Evolutionary conservation across 768 basidiomycete species (phyloP).

Genomic region (Hygrocybe coccinea): DNA sequence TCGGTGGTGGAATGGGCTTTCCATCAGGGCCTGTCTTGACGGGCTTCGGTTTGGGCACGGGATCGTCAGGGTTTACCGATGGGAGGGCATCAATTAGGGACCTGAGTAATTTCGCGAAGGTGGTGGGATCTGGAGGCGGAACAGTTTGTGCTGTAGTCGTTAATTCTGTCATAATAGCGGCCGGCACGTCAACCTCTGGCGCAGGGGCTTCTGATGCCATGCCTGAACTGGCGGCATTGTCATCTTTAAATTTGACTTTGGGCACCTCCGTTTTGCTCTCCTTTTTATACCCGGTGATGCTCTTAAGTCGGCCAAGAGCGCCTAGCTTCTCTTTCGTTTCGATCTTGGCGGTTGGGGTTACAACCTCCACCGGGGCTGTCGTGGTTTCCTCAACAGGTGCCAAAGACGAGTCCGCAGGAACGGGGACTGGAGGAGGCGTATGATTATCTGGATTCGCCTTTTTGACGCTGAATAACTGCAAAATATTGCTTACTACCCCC

Average conservation of each 20-base stretch:
- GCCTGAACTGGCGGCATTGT: neutral
- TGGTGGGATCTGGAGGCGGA: constrained; percentile 33
- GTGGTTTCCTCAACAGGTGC: neutral
- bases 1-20: constrained; percentile 16
- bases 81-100: constrained; percentile 46
- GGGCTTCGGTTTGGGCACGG: constrained; percentile 1
- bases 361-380: neutral
- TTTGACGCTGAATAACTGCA: neutral
- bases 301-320: neutral
- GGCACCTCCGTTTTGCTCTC: neutral
- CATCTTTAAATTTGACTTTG: neutral
- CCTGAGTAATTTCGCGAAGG: constrained; percentile 51
- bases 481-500: neutral
- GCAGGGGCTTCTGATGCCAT: neutral
- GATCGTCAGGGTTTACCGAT: neutral
- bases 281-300: neutral
- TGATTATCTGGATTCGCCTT: neutral
- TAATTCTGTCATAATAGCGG: neutral
- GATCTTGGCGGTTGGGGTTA: neutral
- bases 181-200: neutral
- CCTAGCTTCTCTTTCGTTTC: neutral
- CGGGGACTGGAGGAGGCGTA: neutral
- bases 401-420: neutral
- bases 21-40: constrained; percentile 29
- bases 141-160: neutral